Evolutionary conservation across 192 early-diverging fungal genomes (phyloP), one percentile per base, ranked within the genome.

Genomic region (Dissophora globulifera): DNA sequence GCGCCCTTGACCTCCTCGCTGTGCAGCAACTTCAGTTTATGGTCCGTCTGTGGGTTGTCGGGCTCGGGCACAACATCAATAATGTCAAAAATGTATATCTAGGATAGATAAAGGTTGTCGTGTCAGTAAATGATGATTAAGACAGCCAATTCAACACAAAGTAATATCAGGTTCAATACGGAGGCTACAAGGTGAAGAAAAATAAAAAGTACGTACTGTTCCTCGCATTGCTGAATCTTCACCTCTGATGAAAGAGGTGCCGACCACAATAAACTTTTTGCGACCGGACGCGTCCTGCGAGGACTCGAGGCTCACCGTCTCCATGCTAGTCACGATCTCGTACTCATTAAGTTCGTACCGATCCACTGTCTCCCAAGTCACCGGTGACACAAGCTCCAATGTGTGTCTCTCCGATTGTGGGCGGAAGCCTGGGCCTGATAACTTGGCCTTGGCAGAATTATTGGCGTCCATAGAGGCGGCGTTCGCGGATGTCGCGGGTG

Each of bases 11-110:
- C 88, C 50, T 98, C 95, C 50, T 92, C 91, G 15, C 82, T 82
- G 56, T 86, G 93, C 26, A 96, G 71, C 50, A 92, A 66, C 62
- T 98, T 98, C 60, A 96, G 89, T 60, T 91, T 91, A 69, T 95
- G 94, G 68, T 93, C 95, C 1, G 95, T 96, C 78, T 95, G 93
- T 27, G 98, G 96, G 50, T 93, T 93, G 43, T 93, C 93, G 0
- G 91, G 89, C 71, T 97, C 95, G 6, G 98, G 98, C 30, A 99
- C 95, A 33, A 99, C 95, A 79, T 96, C 94, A 81, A 97, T 93
- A 38, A 98, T 87, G 45, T 99, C 98, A 67, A 92, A 98, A 25
- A 99, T 80, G 47, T 94, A 90, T 47, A 98, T 86, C 85, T 93
- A 75, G 9, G n/a, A n/a, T n/a, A n/a, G n/a, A n/a, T n/a, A n/a